Evolutionary conservation across 2,329 filamentous ascomycete genomes (phyloP).

Genomic region (Microdochium nivale): DNA sequence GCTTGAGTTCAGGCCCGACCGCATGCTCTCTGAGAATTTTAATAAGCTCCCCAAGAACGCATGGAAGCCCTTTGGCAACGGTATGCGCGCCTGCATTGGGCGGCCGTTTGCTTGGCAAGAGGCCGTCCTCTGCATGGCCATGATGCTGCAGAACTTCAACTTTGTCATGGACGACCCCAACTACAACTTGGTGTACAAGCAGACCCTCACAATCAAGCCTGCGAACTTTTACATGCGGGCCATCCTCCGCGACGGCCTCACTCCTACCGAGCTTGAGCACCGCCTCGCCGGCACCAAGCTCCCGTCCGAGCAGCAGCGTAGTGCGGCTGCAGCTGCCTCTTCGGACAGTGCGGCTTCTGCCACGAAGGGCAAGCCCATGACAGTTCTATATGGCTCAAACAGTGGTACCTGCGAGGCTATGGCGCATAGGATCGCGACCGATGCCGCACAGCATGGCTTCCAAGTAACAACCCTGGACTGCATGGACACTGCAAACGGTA

Average conservation of each 20-base stretch:
- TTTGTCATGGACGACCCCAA: constrained; percentile 47
- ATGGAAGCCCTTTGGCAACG: constrained; percentile 71
- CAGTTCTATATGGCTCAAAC: constrained; percentile 67
- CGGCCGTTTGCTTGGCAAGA: constrained; percentile 71
- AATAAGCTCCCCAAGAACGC: constrained; percentile 52
- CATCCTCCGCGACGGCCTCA: constrained; percentile 34
- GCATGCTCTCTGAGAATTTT: constrained; percentile 64
- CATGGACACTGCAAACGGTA: constrained; percentile 53
- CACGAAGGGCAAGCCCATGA: constrained; percentile 35
- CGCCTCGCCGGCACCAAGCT: constrained; percentile 25
- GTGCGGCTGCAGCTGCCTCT: constrained; percentile 1
- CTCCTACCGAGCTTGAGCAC: constrained; percentile 35
- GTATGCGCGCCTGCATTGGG: constrained; percentile 62
- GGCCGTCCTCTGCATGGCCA: constrained; percentile 46
- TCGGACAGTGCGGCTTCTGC: neutral
- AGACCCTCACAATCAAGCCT: constrained; percentile 40
- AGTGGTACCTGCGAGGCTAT: constrained; percentile 67
- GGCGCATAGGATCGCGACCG: constrained; percentile 51
- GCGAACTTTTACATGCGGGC: constrained; percentile 44
- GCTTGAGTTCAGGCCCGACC: constrained; percentile 57
- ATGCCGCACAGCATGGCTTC: constrained; percentile 53
- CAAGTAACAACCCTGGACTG: constrained; percentile 40
- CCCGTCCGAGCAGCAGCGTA: constrained; percentile 6
- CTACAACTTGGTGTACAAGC: constrained; percentile 37
- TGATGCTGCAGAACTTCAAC: constrained; percentile 54